phyloP scores from a whole-genome alignment of 2,329 filamentous ascomycete species.

The Xylaria sp. region DNA sequence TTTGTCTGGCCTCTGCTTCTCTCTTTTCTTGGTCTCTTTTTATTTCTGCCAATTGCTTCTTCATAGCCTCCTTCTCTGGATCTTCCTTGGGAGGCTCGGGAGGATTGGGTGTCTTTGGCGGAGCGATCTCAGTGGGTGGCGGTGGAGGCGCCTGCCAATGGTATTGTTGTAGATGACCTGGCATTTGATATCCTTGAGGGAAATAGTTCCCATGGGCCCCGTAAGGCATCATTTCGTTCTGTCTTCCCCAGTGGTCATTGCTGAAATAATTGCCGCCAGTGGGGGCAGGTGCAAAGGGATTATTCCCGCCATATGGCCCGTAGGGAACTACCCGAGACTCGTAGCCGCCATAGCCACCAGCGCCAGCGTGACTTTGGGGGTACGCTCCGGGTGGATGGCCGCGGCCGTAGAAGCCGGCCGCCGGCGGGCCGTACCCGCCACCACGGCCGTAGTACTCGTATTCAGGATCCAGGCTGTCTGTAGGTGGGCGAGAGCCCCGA shows the following conservation, averaged over 20 bases:
- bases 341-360: conserved; percentile 56
- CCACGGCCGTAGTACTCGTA: conserved; percentile 69
- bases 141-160: conserved; percentile 54
- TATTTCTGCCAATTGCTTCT: conserved; percentile 67
- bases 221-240: conserved; percentile 52
- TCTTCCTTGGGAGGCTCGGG: conserved; percentile 53
- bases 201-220: conserved; percentile 56
- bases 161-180: conserved; percentile 65
- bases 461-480: conserved; percentile 68
- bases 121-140: conserved; percentile 48
- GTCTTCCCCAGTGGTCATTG: conserved; percentile 48
- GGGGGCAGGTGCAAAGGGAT: conserved; percentile 48
- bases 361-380: conserved; percentile 61
- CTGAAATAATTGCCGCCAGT: conserved; percentile 58
- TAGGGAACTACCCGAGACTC: conserved; percentile 63
- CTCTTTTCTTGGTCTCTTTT: conserved; percentile 59
- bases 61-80: conserved; percentile 69
- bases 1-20: conserved; percentile 59
- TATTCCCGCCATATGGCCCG: conserved; percentile 48
- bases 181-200: conserved; percentile 44
- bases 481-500: conserved; percentile 56
- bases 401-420: conserved; percentile 49
- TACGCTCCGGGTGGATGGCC: conserved; percentile 54
- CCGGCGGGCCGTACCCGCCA: conserved; percentile 46
- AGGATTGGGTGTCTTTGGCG: conserved; percentile 42